Percentiles rank a stretch among this genome's conserved stretches.
Conservation (phyloP, 129 eudicot species). For the Deinandra increscens region DNA sequence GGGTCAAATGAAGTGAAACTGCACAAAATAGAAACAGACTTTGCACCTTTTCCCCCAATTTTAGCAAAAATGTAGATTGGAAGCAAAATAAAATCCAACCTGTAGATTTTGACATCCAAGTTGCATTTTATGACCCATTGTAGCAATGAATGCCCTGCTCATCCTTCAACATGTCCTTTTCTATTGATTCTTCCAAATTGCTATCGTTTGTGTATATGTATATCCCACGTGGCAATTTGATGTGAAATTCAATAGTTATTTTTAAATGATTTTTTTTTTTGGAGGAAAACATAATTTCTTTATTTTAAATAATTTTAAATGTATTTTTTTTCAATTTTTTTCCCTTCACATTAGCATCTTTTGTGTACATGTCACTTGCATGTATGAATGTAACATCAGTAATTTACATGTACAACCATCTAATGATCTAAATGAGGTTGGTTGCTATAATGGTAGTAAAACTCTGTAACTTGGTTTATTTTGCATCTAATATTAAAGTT, state of each 20-base stretch:
- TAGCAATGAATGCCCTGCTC: not conserved
- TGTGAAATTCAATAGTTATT: not conserved
- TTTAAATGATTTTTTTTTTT: not conserved
- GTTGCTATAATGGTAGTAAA: not conserved
- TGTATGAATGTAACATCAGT: not conserved
- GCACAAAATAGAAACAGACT: not conserved
- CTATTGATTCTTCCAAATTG: not conserved
- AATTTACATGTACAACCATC: not conserved
- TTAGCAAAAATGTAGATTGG: not conserved
- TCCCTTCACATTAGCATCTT: conserved; percentile 2
- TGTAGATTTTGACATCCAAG: not conserved
- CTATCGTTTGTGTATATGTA: conserved; percentile 1
- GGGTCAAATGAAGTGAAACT: no score
- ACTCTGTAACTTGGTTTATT: not conserved
- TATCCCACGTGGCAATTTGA: not conserved
- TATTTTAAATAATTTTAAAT: not conserved
- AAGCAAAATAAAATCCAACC: not conserved
- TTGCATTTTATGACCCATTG: not conserved
- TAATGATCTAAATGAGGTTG: not conserved
- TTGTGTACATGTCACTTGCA: not conserved
- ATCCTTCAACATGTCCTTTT: not conserved
- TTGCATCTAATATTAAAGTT: not conserved
- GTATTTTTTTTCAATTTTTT: not conserved
- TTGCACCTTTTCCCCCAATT: not conserved
- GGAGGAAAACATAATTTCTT: not conserved